A percentile compares a stretch with the other conserved stretches of the same genome.
phyloP scores from a whole-genome alignment of 1,284 basidiomycete genomes.

The Apiotrichum laibachii region DNA sequence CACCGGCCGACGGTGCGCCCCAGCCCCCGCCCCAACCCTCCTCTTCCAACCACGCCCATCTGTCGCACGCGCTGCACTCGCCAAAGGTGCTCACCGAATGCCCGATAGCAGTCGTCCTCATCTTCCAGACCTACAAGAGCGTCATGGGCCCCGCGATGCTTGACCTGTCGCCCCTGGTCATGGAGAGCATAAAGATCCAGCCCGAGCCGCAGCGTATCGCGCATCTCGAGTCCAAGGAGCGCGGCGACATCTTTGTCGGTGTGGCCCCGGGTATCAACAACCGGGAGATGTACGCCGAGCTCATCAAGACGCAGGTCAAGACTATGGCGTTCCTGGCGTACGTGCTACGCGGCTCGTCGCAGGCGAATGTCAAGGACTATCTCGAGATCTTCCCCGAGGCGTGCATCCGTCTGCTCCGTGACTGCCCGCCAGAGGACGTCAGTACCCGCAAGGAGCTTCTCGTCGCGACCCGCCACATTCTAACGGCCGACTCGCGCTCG shows the following conservation, averaged over 20 bases:
- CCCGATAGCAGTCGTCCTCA: constrained; percentile 86
- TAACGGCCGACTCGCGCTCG: constrained; percentile 74
- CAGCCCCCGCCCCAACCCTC: constrained; percentile 19
- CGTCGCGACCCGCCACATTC: constrained; percentile 87
- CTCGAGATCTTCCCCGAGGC: constrained; percentile 78
- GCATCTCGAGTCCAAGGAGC: constrained; percentile 73
- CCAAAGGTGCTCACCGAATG: constrained; percentile 96
- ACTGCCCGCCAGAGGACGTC: constrained; percentile 87
- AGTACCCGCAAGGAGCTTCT: constrained; percentile 85
- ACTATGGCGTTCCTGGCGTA: constrained; percentile 92
- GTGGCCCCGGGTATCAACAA: constrained; percentile 75
- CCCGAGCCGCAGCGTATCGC: constrained; percentile 83
- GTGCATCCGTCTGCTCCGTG: constrained; percentile 83
- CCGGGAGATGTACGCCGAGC: constrained; percentile 75
- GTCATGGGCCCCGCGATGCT: constrained; percentile 67
- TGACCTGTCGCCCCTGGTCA: constrained; percentile 69
- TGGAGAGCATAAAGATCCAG: constrained; percentile 70
- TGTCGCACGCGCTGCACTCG: constrained; percentile 62
- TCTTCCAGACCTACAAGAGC: constrained; percentile 75
- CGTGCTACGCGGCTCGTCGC: constrained; percentile 68
- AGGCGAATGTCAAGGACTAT: constrained; percentile 71
- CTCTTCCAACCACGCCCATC: constrained; percentile 17
- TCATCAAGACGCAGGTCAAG: constrained; percentile 93
- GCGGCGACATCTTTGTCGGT: constrained; percentile 77
- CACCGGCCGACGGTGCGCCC: constrained; percentile 3